Evolutionary conservation across 306 rosid genomes (phyloP).

Genomic region (Mimosa pudica): DNA sequence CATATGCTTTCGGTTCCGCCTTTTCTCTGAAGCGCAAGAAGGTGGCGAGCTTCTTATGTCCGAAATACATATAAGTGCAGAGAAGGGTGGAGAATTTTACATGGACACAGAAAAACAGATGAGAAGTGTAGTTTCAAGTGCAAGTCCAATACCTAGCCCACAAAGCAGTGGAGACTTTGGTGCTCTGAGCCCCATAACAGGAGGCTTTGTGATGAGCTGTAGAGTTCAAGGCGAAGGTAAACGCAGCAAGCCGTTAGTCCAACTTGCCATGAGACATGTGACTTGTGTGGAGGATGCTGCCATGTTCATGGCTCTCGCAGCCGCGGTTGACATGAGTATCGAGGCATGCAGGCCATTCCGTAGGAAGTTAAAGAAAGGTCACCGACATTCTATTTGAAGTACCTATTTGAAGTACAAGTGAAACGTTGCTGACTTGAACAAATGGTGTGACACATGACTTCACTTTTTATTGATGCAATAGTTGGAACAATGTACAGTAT

Average conservation of each 20-base stretch:
- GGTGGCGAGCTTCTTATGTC: slow-evolving; percentile 78
- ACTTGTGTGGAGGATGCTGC: slow-evolving; percentile 94
- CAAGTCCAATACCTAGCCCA: slow-evolving; percentile 83
- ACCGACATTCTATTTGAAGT: slow-evolving; percentile 42
- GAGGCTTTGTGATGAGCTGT: slow-evolving; percentile 93
- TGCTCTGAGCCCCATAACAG: slow-evolving; percentile 61
- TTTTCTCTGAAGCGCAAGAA: slow-evolving; percentile 74
- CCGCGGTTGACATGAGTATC: slow-evolving; percentile 83
- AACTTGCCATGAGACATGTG: slow-evolving; percentile 84
- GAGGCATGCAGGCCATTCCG: slow-evolving; percentile 85
- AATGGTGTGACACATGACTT: slow-evolving; percentile 15
- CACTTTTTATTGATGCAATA: slow-evolving; percentile 41
- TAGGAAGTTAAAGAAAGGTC: slow-evolving; percentile 61
- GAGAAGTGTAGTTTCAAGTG: slow-evolving; percentile 40
- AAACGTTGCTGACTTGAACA: slow-evolving; percentile 11
- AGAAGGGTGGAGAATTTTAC: slow-evolving; percentile 90
- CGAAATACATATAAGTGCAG: slow-evolving; percentile 77
- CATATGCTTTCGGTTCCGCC: slow-evolving; percentile 75
- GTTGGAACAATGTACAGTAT: slow-evolving; percentile 57
- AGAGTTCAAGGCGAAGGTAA: slow-evolving; percentile 93
- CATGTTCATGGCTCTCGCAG: slow-evolving; percentile 93
- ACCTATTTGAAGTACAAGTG: slow-evolving; percentile 36
- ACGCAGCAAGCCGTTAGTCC: slow-evolving; percentile 74
- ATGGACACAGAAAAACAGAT: slow-evolving; percentile 78
- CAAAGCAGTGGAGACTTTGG: slow-evolving; percentile 92